phyloP scores from a whole-genome alignment of 306 rosid species.

The Casuarina cunninghamiana region DNA sequence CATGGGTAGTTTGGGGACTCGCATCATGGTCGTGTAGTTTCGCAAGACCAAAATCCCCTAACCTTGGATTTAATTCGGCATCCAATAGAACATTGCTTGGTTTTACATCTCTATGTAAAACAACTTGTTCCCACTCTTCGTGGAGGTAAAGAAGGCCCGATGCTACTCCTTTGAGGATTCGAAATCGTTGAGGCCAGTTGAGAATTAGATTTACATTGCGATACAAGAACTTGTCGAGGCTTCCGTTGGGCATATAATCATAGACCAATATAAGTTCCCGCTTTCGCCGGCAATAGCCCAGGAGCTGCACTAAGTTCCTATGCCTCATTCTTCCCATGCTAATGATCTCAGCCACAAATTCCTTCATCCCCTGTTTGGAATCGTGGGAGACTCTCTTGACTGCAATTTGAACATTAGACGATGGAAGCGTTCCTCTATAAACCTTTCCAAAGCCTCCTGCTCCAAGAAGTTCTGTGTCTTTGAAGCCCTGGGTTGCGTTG shows the following conservation, averaged over 20 bases:
- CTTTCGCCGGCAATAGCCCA: constrained; percentile 40
- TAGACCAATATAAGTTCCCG: constrained; percentile 39
- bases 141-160: constrained; percentile 38
- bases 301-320: constrained; percentile 41
- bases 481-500: constrained; percentile 39
- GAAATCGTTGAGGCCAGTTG: constrained; percentile 39
- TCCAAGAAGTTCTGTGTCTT: constrained; percentile 32
- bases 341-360: constrained; percentile 40
- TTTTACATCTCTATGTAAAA: constrained; percentile 73
- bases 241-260: constrained; percentile 46
- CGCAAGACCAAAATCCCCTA: constrained; percentile 81
- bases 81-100: constrained; percentile 75
- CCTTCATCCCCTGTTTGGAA: constrained; percentile 45
- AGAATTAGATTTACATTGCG: constrained; percentile 11
- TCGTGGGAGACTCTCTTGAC: constrained; percentile 41
- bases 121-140: constrained; percentile 70
- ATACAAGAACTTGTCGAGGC: constrained; percentile 36
- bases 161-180: constrained; percentile 30
- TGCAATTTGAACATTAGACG: constrained; percentile 27
- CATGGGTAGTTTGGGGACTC: constrained; percentile 62
- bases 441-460: constrained; percentile 49
- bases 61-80: constrained; percentile 53
- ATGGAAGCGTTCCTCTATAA: constrained; percentile 32
- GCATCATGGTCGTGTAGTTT: constrained; percentile 58
- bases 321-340: constrained; percentile 44